Base-by-base conservation (phyloP, 306 rosid genomes). In the Sicyos edulis region DNA sequence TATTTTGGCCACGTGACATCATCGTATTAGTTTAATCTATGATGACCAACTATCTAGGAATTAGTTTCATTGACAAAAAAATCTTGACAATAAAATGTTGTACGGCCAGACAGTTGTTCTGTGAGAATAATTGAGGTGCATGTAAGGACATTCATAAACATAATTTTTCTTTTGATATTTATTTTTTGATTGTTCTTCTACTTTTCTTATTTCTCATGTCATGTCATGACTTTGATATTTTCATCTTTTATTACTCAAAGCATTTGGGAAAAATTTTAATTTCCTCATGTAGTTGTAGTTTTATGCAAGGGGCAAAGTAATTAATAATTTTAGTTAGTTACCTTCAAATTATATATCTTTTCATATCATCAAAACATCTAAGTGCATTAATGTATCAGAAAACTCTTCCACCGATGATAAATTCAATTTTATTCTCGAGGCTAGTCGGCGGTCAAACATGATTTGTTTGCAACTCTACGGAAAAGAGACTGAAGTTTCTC, bases 401-500 rank as follows among this genome's bases (percentile, higher is more conserved):
- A 87, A 81, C 87, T 75, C 89, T 74, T 78, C 85, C 71, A 80
- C 91, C 78, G 83, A 84, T 81, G 97, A 85, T 81, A 87, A 86
- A 80, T 83, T 83, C 82, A 88, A 77, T 87, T 87, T 83, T 90
- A 85, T 86, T 84, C 89, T 53, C 2, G 97, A 90, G 97, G 95
- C 97, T 77, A 84, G 88, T 82, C 88, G 86, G 76, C 98, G 97
- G 49, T 93, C 98, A 80, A 93, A 93, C 85, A 75, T 78, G 83
- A 78, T 54, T 65, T 87, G 92, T 76, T 81, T 90, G 80, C 96
- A 90, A 82, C 92, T 93, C 58, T 93, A 78, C 75, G 34, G 88
- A 29, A 92, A 92, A 76, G 98, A 90, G 49, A 65, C 79, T 69
- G 96, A 92, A 73, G 87, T 82, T 83, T 86, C 83, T 72, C 96